These are phyloP conservation scores for Cymodocea nodosa DNA, from an alignment of 116 monocot genomes.

Conservation along the genomic window DNA sequence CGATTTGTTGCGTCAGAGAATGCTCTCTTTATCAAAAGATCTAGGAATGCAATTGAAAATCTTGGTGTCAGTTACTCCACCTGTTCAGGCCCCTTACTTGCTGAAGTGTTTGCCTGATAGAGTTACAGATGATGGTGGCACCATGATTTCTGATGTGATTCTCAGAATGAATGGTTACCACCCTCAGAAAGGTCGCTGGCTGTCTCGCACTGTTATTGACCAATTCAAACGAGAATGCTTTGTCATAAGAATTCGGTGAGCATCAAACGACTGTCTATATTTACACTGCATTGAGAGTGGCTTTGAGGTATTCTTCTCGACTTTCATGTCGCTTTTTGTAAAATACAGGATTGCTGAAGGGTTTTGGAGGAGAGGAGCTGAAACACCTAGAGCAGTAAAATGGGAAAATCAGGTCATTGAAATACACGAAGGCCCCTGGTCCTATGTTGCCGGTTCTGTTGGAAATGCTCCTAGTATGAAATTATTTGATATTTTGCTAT, in stretches of 20 bases:
- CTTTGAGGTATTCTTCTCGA: background rate
- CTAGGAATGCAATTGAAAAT: constrained; percentile 27
- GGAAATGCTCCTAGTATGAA: constrained; percentile 70
- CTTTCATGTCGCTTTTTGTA: background rate
- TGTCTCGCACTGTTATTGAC: constrained; percentile 80
- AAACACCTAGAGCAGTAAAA: constrained; percentile 64
- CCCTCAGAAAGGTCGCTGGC: constrained; percentile 87
- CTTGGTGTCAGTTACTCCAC: constrained; percentile 67
- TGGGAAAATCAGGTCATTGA: constrained; percentile 79
- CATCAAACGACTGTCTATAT: background rate
- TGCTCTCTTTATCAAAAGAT: constrained; percentile 38
- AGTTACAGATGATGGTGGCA: constrained; percentile 89
- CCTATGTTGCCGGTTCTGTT: constrained; percentile 73
- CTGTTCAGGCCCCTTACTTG: constrained; percentile 78
- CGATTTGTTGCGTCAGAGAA: constrained; percentile 50
- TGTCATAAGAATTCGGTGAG: constrained; percentile 63
- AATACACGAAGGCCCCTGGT: constrained; percentile 85
- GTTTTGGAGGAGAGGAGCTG: constrained; percentile 95
- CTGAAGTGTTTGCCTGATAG: constrained; percentile 87
- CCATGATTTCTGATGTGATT: constrained; percentile 92
- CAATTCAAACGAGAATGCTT: constrained; percentile 77
- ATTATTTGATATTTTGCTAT: background rate
- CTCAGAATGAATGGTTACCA: constrained; percentile 59
- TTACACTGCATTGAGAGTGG: background rate
- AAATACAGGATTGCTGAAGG: constrained; percentile 75